These are phyloP conservation scores for Colletotrichum siamense DNA, from an alignment of 2,329 filamentous ascomycete species.

Conservation along the genomic window DNA sequence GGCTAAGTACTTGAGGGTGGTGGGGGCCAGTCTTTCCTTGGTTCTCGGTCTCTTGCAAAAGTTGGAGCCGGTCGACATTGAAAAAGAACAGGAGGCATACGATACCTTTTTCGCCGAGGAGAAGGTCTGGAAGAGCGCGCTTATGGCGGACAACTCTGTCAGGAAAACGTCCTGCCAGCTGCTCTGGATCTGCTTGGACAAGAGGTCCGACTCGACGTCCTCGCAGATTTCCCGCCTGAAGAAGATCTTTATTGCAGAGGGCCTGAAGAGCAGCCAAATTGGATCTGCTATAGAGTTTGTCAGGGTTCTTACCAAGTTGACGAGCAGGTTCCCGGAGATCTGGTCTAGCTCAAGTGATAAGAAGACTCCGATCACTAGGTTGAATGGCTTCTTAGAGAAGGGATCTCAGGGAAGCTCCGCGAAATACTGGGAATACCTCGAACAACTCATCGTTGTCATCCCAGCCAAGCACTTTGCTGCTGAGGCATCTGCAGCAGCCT, in stretches of 20 bases:
- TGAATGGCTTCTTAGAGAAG: constrained; percentile 78
- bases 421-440: constrained; percentile 76
- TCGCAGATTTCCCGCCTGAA: constrained; percentile 57
- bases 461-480: constrained; percentile 47
- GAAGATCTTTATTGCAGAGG: constrained; percentile 72
- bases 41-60: constrained; percentile 58
- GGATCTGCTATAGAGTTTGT: constrained; percentile 78
- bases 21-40: constrained; percentile 60
- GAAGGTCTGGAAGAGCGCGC: constrained; percentile 71
- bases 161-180: constrained; percentile 59
- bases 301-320: constrained; percentile 70
- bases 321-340: constrained; percentile 66
- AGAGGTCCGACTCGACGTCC: constrained; percentile 50
- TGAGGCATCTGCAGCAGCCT: constrained; percentile 63
- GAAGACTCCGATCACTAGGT: constrained; percentile 57
- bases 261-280: constrained; percentile 73
- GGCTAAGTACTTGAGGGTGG: constrained; percentile 82
- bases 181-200: constrained; percentile 53
- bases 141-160: constrained; percentile 62
- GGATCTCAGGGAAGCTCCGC: constrained; percentile 81
- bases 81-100: constrained; percentile 67
- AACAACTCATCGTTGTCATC: constrained; percentile 66
- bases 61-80: constrained; percentile 56
- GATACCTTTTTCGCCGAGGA: constrained; percentile 70
- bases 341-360: constrained; percentile 72